A percentile compares a stretch with the other conserved stretches of the same genome.
Conservation (phyloP, 1,284 basidiomycete species). For the Ganoderma meredithae region DNA sequence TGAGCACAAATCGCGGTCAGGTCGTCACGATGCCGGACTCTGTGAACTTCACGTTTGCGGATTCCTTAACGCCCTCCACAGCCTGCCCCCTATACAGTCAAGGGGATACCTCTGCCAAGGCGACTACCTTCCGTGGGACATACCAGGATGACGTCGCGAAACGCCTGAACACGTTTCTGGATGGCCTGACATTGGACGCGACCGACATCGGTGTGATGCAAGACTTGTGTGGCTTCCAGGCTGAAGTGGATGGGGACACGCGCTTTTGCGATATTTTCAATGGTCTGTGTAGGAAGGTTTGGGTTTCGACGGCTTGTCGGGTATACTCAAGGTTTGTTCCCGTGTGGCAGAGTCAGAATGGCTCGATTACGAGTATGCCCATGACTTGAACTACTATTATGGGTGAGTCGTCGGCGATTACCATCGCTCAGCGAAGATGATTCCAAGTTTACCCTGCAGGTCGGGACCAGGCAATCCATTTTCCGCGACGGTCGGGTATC, state of each 20-base stretch:
- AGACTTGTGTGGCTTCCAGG: conserved; percentile 51
- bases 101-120: conserved; percentile 40
- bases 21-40: conserved; percentile 49
- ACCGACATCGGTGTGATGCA: conserved; percentile 51
- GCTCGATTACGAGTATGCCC: conserved; percentile 56
- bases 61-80: conserved; percentile 50
- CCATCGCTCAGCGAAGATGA: neutral
- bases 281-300: conserved; percentile 15
- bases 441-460: conserved; percentile 26
- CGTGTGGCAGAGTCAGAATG: conserved; percentile 57
- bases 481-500: conserved; percentile 48
- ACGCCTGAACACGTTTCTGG: conserved; percentile 46
- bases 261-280: conserved; percentile 45
- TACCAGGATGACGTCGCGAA: conserved; percentile 44
- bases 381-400: conserved; percentile 62
- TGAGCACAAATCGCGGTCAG: conserved; percentile 43
- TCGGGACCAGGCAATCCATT: conserved; percentile 53
- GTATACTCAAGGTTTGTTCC: neutral
- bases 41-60: conserved; percentile 50
- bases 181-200: conserved; percentile 44
- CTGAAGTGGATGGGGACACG: conserved; percentile 47
- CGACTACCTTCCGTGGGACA: conserved; percentile 42
- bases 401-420: conserved; percentile 37
- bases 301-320: neutral
- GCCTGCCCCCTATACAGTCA: conserved; percentile 46